Percentiles rank a stretch among this genome's conserved stretches.
phyloP scores from a whole-genome alignment of 1,284 basidiomycete genomes.

The Stereum hirsutum region DNA sequence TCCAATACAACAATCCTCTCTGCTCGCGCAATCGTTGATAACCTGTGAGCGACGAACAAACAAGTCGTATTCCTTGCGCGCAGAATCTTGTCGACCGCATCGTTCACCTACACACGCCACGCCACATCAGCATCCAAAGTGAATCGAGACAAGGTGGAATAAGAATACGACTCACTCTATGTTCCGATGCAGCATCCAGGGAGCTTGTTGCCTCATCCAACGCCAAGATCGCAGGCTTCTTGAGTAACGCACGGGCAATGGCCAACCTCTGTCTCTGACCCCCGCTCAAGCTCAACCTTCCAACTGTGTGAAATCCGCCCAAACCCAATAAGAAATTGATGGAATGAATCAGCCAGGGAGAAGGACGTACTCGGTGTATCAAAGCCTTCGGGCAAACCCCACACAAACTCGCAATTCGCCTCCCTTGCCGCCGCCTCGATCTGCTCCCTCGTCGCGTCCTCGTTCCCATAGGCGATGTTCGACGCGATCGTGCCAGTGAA shows the following conservation, averaged over 20 bases:
- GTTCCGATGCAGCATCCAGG: slow-evolving; percentile 85
- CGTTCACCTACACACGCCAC: slow-evolving; percentile 56
- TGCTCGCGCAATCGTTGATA: slow-evolving; percentile 78
- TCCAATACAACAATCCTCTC: slow-evolving; percentile 85
- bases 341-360: slow-evolving; percentile 24
- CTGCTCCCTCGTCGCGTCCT: slow-evolving; percentile 65
- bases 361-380: slow-evolving; percentile 57
- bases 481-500: slow-evolving; percentile 87
- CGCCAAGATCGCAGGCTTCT: slow-evolving; percentile 75
- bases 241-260: slow-evolving; percentile 76
- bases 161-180: slow-evolving; percentile 33
- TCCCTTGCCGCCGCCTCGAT: slow-evolving; percentile 84
- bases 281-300: slow-evolving; percentile 65
- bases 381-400: slow-evolving; percentile 82
- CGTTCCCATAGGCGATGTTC: slow-evolving; percentile 88
- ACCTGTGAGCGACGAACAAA: slow-evolving; percentile 81
- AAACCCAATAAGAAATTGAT: not conserved
- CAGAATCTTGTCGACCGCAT: slow-evolving; percentile 86
- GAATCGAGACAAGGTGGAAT: not conserved
- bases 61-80: slow-evolving; percentile 74
- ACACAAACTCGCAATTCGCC: slow-evolving; percentile 95
- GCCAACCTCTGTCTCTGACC: slow-evolving; percentile 58
- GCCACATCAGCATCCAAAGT: not conserved
- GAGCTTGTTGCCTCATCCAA: slow-evolving; percentile 82
- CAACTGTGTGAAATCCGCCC: no score